Percentiles rank a stretch among this genome's conserved stretches.
phyloP scores from a whole-genome alignment of 2,329 filamentous ascomycete species.

The Rhinocladiella similis region DNA sequence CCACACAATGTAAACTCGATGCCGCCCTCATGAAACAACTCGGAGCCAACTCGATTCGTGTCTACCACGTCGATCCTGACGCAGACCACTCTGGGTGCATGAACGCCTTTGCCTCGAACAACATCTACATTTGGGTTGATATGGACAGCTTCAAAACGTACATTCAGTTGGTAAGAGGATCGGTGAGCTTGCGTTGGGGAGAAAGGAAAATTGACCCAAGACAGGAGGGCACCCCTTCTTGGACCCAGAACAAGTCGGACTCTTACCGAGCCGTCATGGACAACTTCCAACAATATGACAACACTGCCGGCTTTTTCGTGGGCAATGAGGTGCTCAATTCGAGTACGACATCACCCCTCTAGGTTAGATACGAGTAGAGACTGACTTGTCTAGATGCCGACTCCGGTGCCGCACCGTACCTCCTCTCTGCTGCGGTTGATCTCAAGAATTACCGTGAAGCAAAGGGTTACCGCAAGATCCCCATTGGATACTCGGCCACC shows the following conservation, averaged over 20 bases:
- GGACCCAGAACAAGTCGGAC: constrained; percentile 71
- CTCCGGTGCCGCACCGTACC: constrained; percentile 71
- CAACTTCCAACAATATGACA: constrained; percentile 73
- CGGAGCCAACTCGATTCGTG: constrained; percentile 79
- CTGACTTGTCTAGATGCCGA: constrained; percentile 41
- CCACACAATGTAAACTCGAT: constrained; percentile 74
- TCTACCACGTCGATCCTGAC: constrained; percentile 78
- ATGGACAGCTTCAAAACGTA: constrained; percentile 58
- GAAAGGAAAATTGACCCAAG: constrained; percentile 1
- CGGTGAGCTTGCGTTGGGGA: neutral
- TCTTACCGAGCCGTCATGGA: constrained; percentile 73
- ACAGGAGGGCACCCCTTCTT: constrained; percentile 59
- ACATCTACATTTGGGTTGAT: constrained; percentile 83
- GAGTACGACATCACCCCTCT: constrained; percentile 27
- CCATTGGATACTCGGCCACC: constrained; percentile 83
- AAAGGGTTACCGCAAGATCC: constrained; percentile 77
- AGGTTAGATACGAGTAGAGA: neutral
- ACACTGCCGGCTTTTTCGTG: constrained; percentile 80
- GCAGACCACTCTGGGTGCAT: constrained; percentile 78
- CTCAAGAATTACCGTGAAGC: constrained; percentile 76
- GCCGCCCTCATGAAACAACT: constrained; percentile 74
- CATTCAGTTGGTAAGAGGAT: constrained; percentile 43
- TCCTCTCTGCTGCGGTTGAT: constrained; percentile 79
- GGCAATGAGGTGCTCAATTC: constrained; percentile 81
- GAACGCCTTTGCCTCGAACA: constrained; percentile 73